Evolutionary conservation across 1,284 basidiomycete genomes (phyloP), one percentile per base, ranked within the genome.

Genomic region (Abortiporus biennis): DNA sequence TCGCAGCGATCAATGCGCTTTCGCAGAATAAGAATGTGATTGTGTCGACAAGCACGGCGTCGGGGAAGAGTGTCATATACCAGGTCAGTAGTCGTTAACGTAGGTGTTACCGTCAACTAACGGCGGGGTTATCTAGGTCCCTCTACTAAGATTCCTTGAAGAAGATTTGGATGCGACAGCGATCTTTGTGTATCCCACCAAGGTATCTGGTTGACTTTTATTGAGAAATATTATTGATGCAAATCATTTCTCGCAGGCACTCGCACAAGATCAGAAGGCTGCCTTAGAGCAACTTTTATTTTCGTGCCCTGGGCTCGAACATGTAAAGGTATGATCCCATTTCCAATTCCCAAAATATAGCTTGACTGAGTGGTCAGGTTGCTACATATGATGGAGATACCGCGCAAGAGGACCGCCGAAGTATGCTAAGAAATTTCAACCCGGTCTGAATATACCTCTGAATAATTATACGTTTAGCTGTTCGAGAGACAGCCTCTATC

Each of bases 361-460:
- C 5, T 16, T 19, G 6, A 20, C 4, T 15, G 5, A 6, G 5
- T n/a, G 21, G n/a, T 38, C 23, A 69, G 70, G 76, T 92, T 6
- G 78, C 79, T 1, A 93, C 86, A 0, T 95, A 92, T 57, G 92
- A 95, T 52, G 92, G 92, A 0, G 92, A 95, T 56, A 94, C 92
- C 0, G 78, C 85, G 0, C 73, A 75, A 55, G 84, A 89, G 25
- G 50, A 59, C 24, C 72, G 87, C 45, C 56, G 65, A 47, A 69
- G 85, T 83, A 51, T 24, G 64, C 5, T 19, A 2, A 16, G 32
- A 36, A 29, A n/a, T 29, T 29, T 8, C n/a, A 9, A 29, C 27
- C n/a, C 27, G 27, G 13, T 13, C 6, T 37, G 11, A 37, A n/a
- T n/a, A n/a, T n/a, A n/a, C n/a, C n/a, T n/a, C n/a, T n/a, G n/a